Base-by-base conservation (phyloP, 805 yeast genomes). In the Yueomyces sp. region DNA sequence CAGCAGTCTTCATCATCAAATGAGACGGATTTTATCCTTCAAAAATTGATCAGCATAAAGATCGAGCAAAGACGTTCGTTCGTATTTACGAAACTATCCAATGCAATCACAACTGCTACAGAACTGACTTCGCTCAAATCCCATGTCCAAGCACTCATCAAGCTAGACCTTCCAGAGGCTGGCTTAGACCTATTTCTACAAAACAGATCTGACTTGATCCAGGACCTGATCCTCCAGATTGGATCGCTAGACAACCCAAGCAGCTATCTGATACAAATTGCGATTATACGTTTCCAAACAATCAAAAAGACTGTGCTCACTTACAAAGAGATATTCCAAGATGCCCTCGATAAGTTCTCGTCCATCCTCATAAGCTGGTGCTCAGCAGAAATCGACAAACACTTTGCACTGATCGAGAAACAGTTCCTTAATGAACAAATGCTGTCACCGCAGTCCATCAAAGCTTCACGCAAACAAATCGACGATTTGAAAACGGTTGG, bases 311-410 rank as follows among this genome's bases (percentile, higher is more conserved):
- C 94, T 0, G 75, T 77, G 11, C 53, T 63, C 19, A 65, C 74
- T 33, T 85, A 72, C 63, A 68, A 69, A 41, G 60, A 65, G 28
- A 70, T 81, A 42, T 82, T 74, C 61, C 68, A 64, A 11, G 63
- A 54, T 9, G 26, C 26, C 19, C 27, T 36, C n/a, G 55, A 57
- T 37, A 52, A 60, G 38, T 61, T 61, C 36, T 69, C 74, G 42
- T 69, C 81, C 7, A 74, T 81, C 50, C 68, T 86, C 19, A 80
- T 85, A n/a, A 77, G 79, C 48, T 86, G 95, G 95, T 74, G 81
- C 33, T 74, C 75, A 45, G 71, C 71, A 9, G 81, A 79, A 57
- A 73, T 84, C 32, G 73, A 74, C 37, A 66, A 67, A 40, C 81
- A 82, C 49, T 76, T 77, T 31, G 64, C 66, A 19, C 61, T 78